Base-by-base conservation (phyloP, 2,329 filamentous ascomycete species). In the Cytospora schulzeri region DNA sequence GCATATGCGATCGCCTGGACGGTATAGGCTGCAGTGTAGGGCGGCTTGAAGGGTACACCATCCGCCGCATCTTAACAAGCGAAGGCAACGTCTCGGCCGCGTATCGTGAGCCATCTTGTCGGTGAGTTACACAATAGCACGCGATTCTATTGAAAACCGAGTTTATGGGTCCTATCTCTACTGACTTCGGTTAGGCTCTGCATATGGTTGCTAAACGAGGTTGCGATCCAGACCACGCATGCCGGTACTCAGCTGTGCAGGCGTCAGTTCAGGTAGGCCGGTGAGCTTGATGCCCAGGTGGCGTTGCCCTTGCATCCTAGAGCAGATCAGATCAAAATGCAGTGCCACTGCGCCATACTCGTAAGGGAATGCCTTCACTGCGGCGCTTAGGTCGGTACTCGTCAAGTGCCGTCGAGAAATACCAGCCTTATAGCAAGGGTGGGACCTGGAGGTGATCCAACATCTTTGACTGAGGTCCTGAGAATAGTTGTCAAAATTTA, bases 1-100 rank as follows among this genome's bases (percentile, higher is more conserved):
- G 60, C 60, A 63, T 54, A 29, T 58, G 45, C 33, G 45, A 58
- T 57, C 54, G 35, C 45, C 41, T 57, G 54, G 54, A 57, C 12
- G 54, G 45, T 53, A 15, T 62, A 31, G 54, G 45, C 54, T 63
- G 22, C 54, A 63, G 54, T 31, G 15, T 31, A 55, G 33, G 59
- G 31, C 51, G 24, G 35, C n/a, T 19, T 29, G 19, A 4, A 24
- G 35, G 48, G 9, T 17, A 38, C 35, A 11, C 15, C 17, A 15
- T 7, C 38, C 38, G 38, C 38, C 38, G 38, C 38, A 41, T 17
- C 9, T n/a, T n/a, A 48, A 22, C 45, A 22, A 48, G 45, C 45
- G 45, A 45, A 45, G 19, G 41, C 41, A 45, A 45, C 41, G 17
- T 45, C 41, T 22, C 19, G 15, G 41, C 41, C 1, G 19, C 19